These are phyloP conservation scores for Knoxia roxburghii DNA, from an alignment of 257 asterid species.

Conservation along the genomic window DNA sequence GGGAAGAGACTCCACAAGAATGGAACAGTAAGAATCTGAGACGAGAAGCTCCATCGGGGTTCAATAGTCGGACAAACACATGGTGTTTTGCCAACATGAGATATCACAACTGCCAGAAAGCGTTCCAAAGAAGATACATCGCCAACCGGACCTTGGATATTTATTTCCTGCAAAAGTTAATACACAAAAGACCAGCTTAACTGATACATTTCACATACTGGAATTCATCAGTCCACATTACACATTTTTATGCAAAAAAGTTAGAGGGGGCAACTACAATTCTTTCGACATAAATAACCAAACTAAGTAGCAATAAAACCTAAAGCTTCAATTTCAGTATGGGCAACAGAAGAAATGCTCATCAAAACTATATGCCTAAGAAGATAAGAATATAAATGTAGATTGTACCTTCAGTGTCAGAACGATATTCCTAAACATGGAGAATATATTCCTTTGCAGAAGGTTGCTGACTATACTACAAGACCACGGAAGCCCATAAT, in stretches of 20 bases:
- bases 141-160: constrained; percentile 41
- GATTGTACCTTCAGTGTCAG: constrained; percentile 58
- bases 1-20: constrained; percentile 85
- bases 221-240: background rate
- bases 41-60: constrained; percentile 58
- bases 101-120: constrained; percentile 46
- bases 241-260: background rate
- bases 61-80: constrained; percentile 67
- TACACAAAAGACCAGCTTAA: constrained; percentile 21
- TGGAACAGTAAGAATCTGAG: constrained; percentile 84
- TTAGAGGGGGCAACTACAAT: background rate
- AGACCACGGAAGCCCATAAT: constrained; percentile 80
- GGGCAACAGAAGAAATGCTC: background rate
- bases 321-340: background rate
- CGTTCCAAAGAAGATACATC: constrained; percentile 62
- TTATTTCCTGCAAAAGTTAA: constrained; percentile 47
- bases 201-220: constrained; percentile 3
- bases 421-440: constrained; percentile 69
- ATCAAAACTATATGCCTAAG: background rate
- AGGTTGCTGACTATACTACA: constrained; percentile 65
- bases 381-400: background rate
- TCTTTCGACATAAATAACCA: background rate
- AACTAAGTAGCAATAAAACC: background rate
- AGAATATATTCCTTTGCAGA: constrained; percentile 53
- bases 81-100: constrained; percentile 72